Conservation (phyloP, 805 yeast genomes). For the Teunomyces barrocoloradensis region DNA sequence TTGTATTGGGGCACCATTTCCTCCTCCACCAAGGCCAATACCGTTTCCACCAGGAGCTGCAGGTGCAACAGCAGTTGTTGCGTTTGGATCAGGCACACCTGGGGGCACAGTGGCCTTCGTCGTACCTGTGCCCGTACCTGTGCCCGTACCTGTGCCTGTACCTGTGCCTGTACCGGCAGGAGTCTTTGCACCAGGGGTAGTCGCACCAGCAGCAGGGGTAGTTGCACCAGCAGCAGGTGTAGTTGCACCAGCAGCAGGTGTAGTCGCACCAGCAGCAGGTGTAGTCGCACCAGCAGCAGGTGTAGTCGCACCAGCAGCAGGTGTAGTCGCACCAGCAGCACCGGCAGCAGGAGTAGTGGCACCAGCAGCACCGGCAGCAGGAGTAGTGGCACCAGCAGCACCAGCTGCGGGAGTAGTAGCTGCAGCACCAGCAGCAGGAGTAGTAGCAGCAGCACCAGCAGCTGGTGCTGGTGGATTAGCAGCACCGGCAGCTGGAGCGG, state of each 20-base stretch:
- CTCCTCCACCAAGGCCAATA: slow-evolving; percentile 6
- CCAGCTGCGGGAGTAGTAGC: slow-evolving; percentile 17
- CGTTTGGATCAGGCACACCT: slow-evolving; percentile 13
- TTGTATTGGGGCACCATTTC: slow-evolving; percentile 4
- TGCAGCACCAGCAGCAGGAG: slow-evolving; percentile 7
- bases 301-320: slow-evolving; percentile 17
- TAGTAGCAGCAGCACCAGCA: slow-evolving; percentile 7
- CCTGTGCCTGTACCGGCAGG: slow-evolving; percentile 15
- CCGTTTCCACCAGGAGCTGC: slow-evolving; percentile 8
- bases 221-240: slow-evolving; percentile 12
- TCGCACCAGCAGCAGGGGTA: slow-evolving; percentile 10
- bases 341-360: slow-evolving; percentile 18
- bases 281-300: slow-evolving; percentile 12
- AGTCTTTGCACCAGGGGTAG: slow-evolving; percentile 12
- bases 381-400: slow-evolving; percentile 15
- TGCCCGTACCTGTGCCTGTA: slow-evolving; percentile 9
- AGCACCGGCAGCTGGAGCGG: slow-evolving; percentile 13
- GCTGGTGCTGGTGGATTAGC: too few species aligned
- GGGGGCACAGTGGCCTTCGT: slow-evolving; percentile 12
- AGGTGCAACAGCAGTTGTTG: slow-evolving; percentile 13
- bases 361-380: slow-evolving; percentile 16
- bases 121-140: slow-evolving; percentile 12
- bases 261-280: slow-evolving; percentile 10
- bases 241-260: slow-evolving; percentile 5
- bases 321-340: slow-evolving; percentile 15